Evolutionary conservation across 2,329 filamentous ascomycete genomes (phyloP).

Genomic region (Calonectria fujianensis): DNA sequence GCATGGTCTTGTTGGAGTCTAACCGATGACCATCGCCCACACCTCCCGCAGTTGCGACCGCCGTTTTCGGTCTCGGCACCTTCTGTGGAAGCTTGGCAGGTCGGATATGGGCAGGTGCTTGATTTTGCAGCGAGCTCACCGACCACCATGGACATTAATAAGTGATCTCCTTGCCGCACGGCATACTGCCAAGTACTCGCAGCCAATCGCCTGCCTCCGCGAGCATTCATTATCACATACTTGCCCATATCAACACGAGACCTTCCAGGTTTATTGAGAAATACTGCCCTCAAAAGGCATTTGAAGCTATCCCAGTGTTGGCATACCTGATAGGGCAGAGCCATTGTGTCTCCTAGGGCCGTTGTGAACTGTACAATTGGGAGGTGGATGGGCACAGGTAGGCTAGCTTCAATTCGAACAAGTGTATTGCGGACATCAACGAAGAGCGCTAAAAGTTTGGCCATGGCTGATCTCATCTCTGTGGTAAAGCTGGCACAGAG

Average conservation of each 20-base stretch:
- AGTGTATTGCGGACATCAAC: background rate
- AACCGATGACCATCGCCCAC: background rate
- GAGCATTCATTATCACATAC: background rate
- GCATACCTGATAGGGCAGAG: background rate
- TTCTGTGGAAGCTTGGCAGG: background rate
- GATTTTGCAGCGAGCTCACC: background rate
- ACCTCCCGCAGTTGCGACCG: background rate
- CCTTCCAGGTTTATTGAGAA: background rate
- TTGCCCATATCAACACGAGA: background rate
- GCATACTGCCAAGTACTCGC: background rate
- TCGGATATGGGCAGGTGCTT: background rate
- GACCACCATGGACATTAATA: background rate
- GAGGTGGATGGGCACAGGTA: background rate
- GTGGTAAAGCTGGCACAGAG: background rate
- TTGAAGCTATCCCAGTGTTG: background rate
- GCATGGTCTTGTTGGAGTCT: background rate
- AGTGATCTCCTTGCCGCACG: background rate
- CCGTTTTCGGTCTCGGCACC: background rate
- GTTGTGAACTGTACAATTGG: background rate
- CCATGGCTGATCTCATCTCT: background rate
- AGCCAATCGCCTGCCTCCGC: background rate
- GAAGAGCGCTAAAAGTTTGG: background rate
- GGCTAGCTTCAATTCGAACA: background rate
- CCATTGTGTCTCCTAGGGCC: background rate
- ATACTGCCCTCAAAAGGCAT: background rate